Evolutionary conservation across 129 eudicot species (phyloP), one percentile per base, ranked within the genome.

Genomic region (Rutidosis leptorrhynchoides): DNA sequence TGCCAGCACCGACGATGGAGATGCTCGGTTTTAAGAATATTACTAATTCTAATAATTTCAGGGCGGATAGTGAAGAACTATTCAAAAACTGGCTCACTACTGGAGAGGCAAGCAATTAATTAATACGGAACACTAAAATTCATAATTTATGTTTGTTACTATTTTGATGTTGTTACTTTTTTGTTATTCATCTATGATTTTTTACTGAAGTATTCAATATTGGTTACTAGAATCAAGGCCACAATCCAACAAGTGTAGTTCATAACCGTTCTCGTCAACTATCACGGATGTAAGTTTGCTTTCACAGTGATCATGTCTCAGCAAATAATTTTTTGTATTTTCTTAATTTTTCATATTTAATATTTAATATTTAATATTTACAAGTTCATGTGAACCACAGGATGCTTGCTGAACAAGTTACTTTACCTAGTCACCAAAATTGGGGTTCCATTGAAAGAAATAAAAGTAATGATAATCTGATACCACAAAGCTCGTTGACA

Each of bases 81-180:
- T 87, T 87, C 75, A 87, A 83, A 26, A 87, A 81, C 65, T 87
- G 89, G 95, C 87, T 87, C 66, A 87, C 84, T 26, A 81, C 76
- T 59, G 95, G 87, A 67, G 89, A 72, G 70, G 77, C n/a, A 62
- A 72, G 69, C n/a, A 71, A 29, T 69, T 69, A 25, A 37, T 23
- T n/a, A n/a, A n/a, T n/a, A n/a, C n/a, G n/a, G n/a, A n/a, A n/a
- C n/a, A 48, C 40, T 22, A 52, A 16, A 51, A 43, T 32, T 29
- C 21, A 26, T 11, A n/a, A 30, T n/a, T 7, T 29, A 28, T 6
- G 12, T 43, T 42, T 28, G 45, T n/a, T 59, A 21, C 67, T 62
- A 62, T 37, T 58, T 67, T 10, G 55, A 17, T 12, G 37, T 28
- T 61, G 32, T 62, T 33, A 20, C 20, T 29, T 11, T 59, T 59